Percentiles rank a stretch among this genome's conserved stretches.
phyloP scores from a whole-genome alignment of 805 yeast genomes.

The Pachysolen tannophilus region DNA sequence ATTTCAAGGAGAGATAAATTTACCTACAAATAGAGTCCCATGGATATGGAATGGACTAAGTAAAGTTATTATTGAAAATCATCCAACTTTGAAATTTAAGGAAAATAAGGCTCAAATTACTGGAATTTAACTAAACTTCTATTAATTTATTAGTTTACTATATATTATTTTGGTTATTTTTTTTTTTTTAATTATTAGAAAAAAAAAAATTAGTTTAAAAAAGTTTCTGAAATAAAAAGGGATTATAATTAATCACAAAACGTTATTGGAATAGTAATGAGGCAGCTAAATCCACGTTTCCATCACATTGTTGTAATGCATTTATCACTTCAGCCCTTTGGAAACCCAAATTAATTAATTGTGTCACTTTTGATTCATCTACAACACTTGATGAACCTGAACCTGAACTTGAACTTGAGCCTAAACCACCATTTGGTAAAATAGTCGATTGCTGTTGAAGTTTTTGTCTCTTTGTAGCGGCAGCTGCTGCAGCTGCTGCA shows the following conservation, averaged over 20 bases:
- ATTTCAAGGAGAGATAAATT: slow-evolving; percentile 55
- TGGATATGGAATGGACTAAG: slow-evolving; percentile 68
- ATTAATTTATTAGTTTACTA: neutral
- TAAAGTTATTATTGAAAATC: slow-evolving; percentile 45
- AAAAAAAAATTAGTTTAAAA: no score
- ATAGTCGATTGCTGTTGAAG: slow-evolving; percentile 5
- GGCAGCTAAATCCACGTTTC: slow-evolving; percentile 84
- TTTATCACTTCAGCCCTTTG: slow-evolving; percentile 49
- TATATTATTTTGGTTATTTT: neutral
- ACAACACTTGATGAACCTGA: slow-evolving; percentile 11
- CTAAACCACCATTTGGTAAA: slow-evolving; percentile 13
- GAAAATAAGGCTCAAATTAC: slow-evolving; percentile 12
- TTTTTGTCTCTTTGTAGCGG: slow-evolving; percentile 9
- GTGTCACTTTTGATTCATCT: slow-evolving; percentile 24
- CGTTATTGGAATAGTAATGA: slow-evolving; percentile 49
- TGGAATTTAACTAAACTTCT: neutral
- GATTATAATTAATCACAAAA: no score
- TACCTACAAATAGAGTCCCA: slow-evolving; percentile 43
- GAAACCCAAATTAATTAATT: slow-evolving; percentile 66
- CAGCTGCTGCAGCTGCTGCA: slow-evolving; percentile 8
- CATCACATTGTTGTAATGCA: slow-evolving; percentile 61
- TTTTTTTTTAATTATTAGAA: no score
- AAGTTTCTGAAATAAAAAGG: no score
- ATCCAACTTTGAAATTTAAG: slow-evolving; percentile 37
- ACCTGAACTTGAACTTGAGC: slow-evolving; percentile 12